Evolutionary conservation across 1,284 basidiomycete species (phyloP).

Genomic region (Leccinum angustisporum): DNA sequence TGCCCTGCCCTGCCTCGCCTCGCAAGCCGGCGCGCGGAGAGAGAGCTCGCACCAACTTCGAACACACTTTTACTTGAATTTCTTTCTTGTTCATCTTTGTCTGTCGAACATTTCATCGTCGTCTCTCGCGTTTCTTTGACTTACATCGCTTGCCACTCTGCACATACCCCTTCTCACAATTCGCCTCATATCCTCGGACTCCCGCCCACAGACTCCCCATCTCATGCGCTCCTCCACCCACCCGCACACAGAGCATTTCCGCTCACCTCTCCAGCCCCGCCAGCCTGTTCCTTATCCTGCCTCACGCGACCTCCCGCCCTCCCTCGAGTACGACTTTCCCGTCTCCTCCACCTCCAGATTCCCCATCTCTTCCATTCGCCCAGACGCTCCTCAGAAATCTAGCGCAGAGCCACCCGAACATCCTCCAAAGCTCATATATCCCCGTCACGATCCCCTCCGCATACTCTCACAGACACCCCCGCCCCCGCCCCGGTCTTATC

Average conservation of each 20-base stretch:
- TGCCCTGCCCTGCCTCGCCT: slow-evolving; percentile 30
- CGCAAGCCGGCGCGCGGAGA: slow-evolving; percentile 28
- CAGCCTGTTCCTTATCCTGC: slow-evolving; percentile 16
- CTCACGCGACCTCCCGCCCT: slow-evolving; percentile 7
- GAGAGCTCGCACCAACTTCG: slow-evolving; percentile 20
- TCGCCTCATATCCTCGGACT: slow-evolving; percentile 10
- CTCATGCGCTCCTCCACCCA: slow-evolving; percentile 16
- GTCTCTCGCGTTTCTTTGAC: background rate
- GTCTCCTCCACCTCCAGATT: slow-evolving; percentile 26
- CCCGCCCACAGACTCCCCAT: slow-evolving; percentile 13
- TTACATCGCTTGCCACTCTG: background rate
- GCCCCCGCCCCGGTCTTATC: slow-evolving; percentile 24
- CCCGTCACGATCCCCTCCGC: slow-evolving; percentile 33
- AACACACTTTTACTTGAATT: background rate
- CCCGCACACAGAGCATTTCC: slow-evolving; percentile 2
- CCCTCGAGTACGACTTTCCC: slow-evolving; percentile 27
- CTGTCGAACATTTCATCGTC: background rate
- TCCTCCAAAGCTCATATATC: slow-evolving; percentile 31
- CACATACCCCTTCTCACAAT: slow-evolving; percentile 2
- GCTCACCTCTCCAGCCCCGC: slow-evolving; percentile 17
- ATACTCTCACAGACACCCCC: slow-evolving; percentile 31
- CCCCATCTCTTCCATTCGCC: slow-evolving; percentile 33
- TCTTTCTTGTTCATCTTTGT: background rate
- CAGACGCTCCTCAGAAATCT: slow-evolving; percentile 24
- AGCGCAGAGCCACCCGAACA: slow-evolving; percentile 22